Evolutionary conservation across 139 green algal genomes (phyloP).

Genomic region (Nannochloris sp.): DNA sequence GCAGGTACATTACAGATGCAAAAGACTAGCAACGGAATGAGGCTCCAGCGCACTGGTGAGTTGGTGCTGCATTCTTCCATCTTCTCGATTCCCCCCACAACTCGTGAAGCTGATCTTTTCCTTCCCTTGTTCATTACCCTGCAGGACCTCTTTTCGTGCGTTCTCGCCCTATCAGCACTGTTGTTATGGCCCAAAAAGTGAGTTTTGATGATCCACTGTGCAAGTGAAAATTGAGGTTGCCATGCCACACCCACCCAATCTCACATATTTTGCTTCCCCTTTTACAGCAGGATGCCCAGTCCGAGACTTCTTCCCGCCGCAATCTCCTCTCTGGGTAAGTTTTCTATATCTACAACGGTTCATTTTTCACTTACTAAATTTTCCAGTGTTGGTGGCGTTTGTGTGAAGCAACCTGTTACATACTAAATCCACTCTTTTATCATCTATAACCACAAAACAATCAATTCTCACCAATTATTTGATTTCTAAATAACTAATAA

Average conservation of each 20-base stretch:
- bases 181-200: constrained; percentile 12
- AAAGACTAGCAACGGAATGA: not conserved
- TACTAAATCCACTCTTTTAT: not conserved
- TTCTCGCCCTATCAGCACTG: not conserved
- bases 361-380: no score
- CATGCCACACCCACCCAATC: not conserved
- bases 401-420: not conserved
- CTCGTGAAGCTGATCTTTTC: not conserved
- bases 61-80: not conserved
- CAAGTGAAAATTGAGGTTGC: not conserved
- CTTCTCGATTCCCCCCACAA: no score
- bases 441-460: not conserved
- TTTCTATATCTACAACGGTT: no score
- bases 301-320: not conserved
- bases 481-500: not conserved
- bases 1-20: not conserved
- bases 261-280: not conserved
- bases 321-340: constrained; percentile 2
- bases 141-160: constrained; percentile 5
- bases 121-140: no score
- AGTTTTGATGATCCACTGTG: not conserved
- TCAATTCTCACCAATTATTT: not conserved
- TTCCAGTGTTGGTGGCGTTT: no score
- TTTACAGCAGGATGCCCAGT: not conserved
- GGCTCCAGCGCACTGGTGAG: not conserved